Base-by-base conservation (phyloP, 2,329 filamentous ascomycete species). In the Juglanconis sp. region DNA sequence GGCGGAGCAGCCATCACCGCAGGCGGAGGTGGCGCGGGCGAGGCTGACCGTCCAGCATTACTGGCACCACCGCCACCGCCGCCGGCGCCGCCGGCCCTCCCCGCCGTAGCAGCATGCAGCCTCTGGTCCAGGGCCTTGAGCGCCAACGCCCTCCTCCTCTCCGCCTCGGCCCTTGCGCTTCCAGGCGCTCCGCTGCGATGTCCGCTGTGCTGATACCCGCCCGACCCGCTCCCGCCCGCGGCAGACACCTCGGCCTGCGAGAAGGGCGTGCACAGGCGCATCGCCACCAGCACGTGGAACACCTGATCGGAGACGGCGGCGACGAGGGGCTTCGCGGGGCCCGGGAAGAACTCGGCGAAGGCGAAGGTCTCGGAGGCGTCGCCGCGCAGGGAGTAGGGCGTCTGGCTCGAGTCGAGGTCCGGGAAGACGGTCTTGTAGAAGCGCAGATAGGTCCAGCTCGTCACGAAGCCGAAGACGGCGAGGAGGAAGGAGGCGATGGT, bases 301-400 rank as follows among this genome's bases (percentile, higher is more conserved):
- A 97, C 74, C 63, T 86, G 81, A 67, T 91, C 87, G 10, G 90
- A 84, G n/a, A 96, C 72, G 9, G 86, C 82, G 15, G 88, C 85
- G 47, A 98, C 82, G 13, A 91, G 79, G 0, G 92, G 90, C 72
- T 97, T 94, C 47, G 90, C 78, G 3, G 88, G 86, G 53, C 89
- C 90, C 0, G 95, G 95, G 77, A 98, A 98, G 80, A 99, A 96
- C 69, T 95, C 92, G 65, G 92, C 89, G 73, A 99, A 96, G 7
- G 93, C 90, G 72, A 99, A 99, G 0, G 93, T 96, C 75, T 99
- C 95, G 74, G 91, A 96, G 40, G 95, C 91, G 73, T 99, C 95
- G 64, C 95, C 95, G 65, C 88, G 90, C 67, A 96, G 85, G 8
- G 83, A 79, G 53, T 63, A 63, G 5, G 81, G 71, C 2, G 82